A percentile compares a stretch with the other conserved stretches of the same genome.
Conservation (phyloP, 2,329 filamentous ascomycete species). For the Penicillium sp. region DNA sequence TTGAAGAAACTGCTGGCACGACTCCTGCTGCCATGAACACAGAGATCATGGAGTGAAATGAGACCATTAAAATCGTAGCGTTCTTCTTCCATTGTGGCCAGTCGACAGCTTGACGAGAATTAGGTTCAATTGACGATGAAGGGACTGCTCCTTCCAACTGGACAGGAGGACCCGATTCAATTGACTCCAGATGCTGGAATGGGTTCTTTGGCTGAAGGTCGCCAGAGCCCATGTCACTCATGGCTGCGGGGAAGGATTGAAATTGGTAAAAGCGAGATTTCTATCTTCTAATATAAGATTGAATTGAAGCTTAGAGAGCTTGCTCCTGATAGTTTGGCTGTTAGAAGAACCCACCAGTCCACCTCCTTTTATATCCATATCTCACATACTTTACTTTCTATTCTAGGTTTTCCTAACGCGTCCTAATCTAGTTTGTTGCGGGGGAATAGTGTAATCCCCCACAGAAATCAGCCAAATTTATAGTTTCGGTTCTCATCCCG, state of each 20-base stretch:
- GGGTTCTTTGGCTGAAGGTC: neutral
- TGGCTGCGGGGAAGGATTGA: neutral
- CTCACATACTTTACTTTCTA: too few species aligned
- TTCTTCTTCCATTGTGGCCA: slow-evolving; percentile 37
- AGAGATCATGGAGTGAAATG: slow-evolving; percentile 49
- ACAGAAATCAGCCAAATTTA: neutral
- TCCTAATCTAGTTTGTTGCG: too few species aligned
- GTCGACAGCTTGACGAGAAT: slow-evolving; percentile 13
- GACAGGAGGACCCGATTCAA: neutral
- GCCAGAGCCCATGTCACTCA: neutral
- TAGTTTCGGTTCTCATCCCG: neutral
- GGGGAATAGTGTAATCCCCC: neutral
- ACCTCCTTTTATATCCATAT: neutral
- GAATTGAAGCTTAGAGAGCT: neutral
- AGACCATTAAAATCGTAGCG: neutral
- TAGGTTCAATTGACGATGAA: neutral
- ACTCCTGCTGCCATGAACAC: slow-evolving; percentile 56
- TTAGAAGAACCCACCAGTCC: too few species aligned
- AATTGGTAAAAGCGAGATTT: neutral
- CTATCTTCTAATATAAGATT: too few species aligned
- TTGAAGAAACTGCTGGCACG: slow-evolving; percentile 51
- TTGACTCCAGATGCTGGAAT: neutral
- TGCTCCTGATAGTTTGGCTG: neutral
- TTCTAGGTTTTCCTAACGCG: too few species aligned
- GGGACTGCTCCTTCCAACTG: neutral